Evolutionary conservation across 1,139 yeast species (phyloP).

Genomic region (Geotrichum fermentans): DNA sequence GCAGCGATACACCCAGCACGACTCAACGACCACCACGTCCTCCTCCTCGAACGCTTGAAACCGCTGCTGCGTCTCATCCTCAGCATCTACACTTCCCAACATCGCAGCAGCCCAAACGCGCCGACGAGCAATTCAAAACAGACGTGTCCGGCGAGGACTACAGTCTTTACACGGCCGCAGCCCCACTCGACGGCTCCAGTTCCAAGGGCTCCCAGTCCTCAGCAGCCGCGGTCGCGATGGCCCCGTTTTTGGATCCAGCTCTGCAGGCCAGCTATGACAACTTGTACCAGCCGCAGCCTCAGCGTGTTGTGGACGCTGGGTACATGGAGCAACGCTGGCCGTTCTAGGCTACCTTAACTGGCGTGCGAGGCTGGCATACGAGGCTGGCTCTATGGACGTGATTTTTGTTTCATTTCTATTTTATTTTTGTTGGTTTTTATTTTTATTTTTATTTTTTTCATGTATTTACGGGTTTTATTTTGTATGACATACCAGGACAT

Average conservation of each 20-base stretch:
- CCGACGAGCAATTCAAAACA: conserved; percentile 1
- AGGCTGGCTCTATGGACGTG: not conserved
- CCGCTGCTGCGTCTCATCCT: no score
- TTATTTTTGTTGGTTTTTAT: not conserved
- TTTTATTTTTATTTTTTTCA: not conserved
- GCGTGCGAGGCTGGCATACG: not conserved
- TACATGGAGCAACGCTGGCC: not conserved
- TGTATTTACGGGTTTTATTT: not conserved
- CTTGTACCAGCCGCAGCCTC: not conserved
- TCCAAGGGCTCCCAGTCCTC: not conserved
- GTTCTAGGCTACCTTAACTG: no score
- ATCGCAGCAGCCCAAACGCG: not conserved
- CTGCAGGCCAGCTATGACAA: not conserved
- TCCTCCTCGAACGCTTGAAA: no score
- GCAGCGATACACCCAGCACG: no score
- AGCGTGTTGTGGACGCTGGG: not conserved
- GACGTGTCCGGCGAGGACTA: not conserved
- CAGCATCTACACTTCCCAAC: no score
- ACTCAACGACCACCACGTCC: no score
- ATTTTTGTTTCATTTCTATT: not conserved
- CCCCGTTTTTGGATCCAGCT: not conserved
- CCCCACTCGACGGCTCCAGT: not conserved
- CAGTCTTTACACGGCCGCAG: no score
- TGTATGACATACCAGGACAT: not conserved
- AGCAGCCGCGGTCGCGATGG: not conserved